Conservation (phyloP, 805 yeast species). For the Starmera dryadoides region DNA sequence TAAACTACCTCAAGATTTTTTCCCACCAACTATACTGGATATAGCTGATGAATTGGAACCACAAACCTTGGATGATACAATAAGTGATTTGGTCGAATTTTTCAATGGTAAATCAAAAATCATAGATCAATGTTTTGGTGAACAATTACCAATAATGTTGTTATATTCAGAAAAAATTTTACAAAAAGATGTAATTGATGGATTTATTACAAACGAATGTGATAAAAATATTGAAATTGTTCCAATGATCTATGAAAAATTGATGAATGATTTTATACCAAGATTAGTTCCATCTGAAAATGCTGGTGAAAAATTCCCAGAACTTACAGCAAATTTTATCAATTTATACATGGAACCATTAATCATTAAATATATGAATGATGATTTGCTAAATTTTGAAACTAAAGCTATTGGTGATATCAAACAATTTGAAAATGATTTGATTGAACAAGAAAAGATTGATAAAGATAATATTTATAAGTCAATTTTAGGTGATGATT, state of each 20-base stretch:
- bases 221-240: constrained; percentile 20
- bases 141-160: constrained; percentile 31
- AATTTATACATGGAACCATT: constrained; percentile 30
- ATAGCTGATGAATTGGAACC: constrained; percentile 14
- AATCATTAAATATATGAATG: constrained; percentile 24
- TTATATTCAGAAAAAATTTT: constrained; percentile 30
- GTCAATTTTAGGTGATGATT: constrained; percentile 30
- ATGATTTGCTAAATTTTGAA: constrained; percentile 24
- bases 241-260: constrained; percentile 24
- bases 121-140: constrained; percentile 31
- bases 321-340: constrained; percentile 23
- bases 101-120: constrained; percentile 28
- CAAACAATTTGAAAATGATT: constrained; percentile 17
- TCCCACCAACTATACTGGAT: constrained; percentile 21
- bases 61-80: constrained; percentile 16
- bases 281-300: constrained; percentile 29
- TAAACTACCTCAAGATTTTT: constrained; percentile 23
- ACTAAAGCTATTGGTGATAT: constrained; percentile 19
- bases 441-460: constrained; percentile 24
- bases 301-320: constrained; percentile 26
- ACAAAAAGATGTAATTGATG: constrained; percentile 26
- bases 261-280: constrained; percentile 24
- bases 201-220: constrained; percentile 18
- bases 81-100: constrained; percentile 21
- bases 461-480: constrained; percentile 36